These are phyloP conservation scores for Phyllosticta capitalensis DNA, from an alignment of 2,329 filamentous ascomycete genomes.

Conservation along the genomic window DNA sequence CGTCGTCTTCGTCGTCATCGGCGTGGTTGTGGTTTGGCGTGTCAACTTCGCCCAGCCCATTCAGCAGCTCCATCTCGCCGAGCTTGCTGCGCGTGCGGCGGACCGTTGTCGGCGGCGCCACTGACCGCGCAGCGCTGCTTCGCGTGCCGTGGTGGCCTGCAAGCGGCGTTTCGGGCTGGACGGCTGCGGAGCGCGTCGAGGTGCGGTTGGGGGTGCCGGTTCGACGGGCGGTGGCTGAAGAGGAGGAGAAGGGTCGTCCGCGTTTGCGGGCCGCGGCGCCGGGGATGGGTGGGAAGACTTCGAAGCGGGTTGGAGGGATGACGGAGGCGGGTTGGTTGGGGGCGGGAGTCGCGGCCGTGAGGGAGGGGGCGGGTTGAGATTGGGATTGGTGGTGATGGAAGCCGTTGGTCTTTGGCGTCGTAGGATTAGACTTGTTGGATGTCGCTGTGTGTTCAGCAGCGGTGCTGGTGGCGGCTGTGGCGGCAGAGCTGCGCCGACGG, in stretches of 20 bases:
- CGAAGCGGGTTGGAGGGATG: slow-evolving; percentile 64
- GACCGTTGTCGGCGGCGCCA: slow-evolving; percentile 19
- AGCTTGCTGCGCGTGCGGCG: slow-evolving; percentile 36
- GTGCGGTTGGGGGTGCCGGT: slow-evolving; percentile 27
- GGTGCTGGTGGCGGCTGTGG: neutral
- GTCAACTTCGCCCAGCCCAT: slow-evolving; percentile 15
- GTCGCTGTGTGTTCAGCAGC: neutral
- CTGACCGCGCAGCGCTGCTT: slow-evolving; percentile 17
- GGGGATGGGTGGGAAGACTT: slow-evolving; percentile 64
- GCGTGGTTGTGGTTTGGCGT: neutral
- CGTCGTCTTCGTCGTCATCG: neutral
- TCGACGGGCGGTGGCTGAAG: slow-evolving; percentile 17
- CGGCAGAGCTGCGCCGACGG: neutral
- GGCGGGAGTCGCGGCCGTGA: slow-evolving; percentile 20
- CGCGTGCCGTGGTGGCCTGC: slow-evolving; percentile 18
- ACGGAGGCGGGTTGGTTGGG: slow-evolving; percentile 16
- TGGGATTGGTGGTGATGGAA: neutral
- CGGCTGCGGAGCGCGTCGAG: slow-evolving; percentile 21
- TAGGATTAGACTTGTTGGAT: slow-evolving; percentile 2
- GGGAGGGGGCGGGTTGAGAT: slow-evolving; percentile 20
- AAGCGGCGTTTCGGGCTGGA: slow-evolving; percentile 21
- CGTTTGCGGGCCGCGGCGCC: slow-evolving; percentile 31
- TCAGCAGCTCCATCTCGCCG: slow-evolving; percentile 28
- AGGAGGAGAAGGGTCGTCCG: slow-evolving; percentile 27
- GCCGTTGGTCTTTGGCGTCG: slow-evolving; percentile 7